Conservation (phyloP, 345 rosid species). For the Hibiscus trionum region DNA sequence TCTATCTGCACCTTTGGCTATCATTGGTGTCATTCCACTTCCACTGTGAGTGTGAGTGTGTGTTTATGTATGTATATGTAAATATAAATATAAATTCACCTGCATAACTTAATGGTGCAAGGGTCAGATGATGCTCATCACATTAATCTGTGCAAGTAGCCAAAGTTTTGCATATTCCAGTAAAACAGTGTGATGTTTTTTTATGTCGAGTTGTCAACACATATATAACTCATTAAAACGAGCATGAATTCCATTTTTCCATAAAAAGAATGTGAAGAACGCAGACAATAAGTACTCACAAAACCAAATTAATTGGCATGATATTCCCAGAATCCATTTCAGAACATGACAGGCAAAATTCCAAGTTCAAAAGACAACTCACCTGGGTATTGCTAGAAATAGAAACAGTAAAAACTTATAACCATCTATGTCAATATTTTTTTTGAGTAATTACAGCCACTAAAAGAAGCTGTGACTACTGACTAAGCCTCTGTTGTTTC, state of each 20-base stretch:
- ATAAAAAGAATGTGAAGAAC: too few relatives aligned
- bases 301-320: neutral
- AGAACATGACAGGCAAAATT: neutral
- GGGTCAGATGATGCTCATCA: neutral
- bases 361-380: neutral
- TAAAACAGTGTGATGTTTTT: neutral
- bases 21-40: neutral
- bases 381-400: neutral
- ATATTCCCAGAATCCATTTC: neutral
- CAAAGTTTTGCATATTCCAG: neutral
- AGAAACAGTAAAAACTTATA: slow-evolving; percentile 5
- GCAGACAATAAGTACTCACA: neutral
- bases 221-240: neutral
- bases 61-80: too few relatives aligned
- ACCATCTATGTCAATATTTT: neutral
- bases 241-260: neutral
- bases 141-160: neutral
- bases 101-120: neutral
- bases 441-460: neutral
- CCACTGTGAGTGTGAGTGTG: too few relatives aligned
- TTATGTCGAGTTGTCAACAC: neutral
- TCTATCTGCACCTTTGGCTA: neutral
- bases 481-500: slow-evolving; percentile 45
- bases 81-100: neutral
- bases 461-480: neutral